Base-by-base conservation (phyloP, 495 filamentous ascomycete species). In the Aspergillus baeticus region DNA sequence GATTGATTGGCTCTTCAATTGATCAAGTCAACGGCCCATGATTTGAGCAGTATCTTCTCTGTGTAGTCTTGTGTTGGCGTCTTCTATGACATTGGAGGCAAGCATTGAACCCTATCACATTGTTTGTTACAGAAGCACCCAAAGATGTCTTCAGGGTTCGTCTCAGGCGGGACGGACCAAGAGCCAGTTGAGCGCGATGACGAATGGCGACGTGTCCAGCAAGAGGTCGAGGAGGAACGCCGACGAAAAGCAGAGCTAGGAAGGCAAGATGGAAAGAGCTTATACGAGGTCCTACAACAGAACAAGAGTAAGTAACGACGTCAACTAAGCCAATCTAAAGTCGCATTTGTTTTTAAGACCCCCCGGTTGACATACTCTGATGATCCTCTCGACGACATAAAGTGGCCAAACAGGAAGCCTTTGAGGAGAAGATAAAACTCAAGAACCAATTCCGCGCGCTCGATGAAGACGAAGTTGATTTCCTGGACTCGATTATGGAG, bases 351-450 rank as follows among this genome's bases (percentile, higher is more conserved):
- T 20, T n/a, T 29, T n/a, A 38, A 17, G 36, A 22, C 46, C 51
- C 17, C 49, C 56, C 50, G 36, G 65, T 80, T 86, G 57, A 85
- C 78, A 80, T 82, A 72, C 78, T 70, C 82, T 81, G 72, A 66
- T 69, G 68, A 68, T 63, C 31, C 55, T 59, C 63, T 45, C 58
- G 61, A 35, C 57, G 49, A 41, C 41, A 46, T 58, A 20, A 59
- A 94, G 91, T 89, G 67, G 91, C 91, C 60, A 98, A 98, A 71
- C 91, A 98, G 74, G 92, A 96, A 64, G 91, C 90, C 47, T 96
- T 97, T 70, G 93, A 96, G 70, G 95, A 98, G 71, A 87, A 88
- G 60, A 83, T 83, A 54, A 83, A 87, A 56, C 70, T 98, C 42
- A 88, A 88, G 70, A 96, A 98, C 68, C 94, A 98, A 75, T 98